phyloP scores from a whole-genome alignment of 73 alveolate genomes.

The Diophrys appendiculata region DNA sequence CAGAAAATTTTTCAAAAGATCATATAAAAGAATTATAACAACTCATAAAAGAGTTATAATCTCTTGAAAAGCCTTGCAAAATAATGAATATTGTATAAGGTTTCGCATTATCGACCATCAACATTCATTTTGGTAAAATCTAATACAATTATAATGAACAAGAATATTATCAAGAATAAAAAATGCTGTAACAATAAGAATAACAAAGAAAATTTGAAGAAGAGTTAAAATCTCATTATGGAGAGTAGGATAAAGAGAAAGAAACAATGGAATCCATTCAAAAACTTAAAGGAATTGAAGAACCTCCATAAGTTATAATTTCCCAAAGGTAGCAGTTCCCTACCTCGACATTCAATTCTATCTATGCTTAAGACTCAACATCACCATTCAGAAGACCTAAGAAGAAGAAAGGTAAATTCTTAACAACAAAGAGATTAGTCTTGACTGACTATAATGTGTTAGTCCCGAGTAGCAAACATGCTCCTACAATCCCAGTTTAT shows the following conservation, averaged over 20 bases:
- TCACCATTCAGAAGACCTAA: neutral
- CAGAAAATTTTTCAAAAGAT: neutral
- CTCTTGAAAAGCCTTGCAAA: neutral
- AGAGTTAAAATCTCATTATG: neutral
- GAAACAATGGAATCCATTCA: neutral
- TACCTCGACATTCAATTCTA: neutral
- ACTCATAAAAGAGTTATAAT: neutral
- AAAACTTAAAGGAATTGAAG: slow-evolving; percentile 3
- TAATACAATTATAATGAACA: neutral
- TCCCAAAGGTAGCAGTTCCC: neutral
- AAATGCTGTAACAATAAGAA: neutral
- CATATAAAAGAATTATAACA: too few relatives aligned
- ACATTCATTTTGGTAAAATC: neutral
- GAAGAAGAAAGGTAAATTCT: neutral
- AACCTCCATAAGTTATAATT: slow-evolving; percentile 7
- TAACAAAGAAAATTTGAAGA: neutral
- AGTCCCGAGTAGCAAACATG: slow-evolving; percentile 35
- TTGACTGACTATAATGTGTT: slow-evolving; percentile 53
- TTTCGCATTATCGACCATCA: neutral
- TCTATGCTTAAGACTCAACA: neutral
- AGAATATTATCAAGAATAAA: neutral
- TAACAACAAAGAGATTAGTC: slow-evolving; percentile 17
- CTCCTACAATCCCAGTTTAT: slow-evolving; percentile 51
- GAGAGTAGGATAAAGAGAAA: neutral
- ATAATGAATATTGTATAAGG: too few relatives aligned